Percentiles rank a stretch among this genome's conserved stretches.
Evolutionary conservation across 2,329 filamentous ascomycete genomes (phyloP).

Genomic region (Monosporascus sp.): DNA sequence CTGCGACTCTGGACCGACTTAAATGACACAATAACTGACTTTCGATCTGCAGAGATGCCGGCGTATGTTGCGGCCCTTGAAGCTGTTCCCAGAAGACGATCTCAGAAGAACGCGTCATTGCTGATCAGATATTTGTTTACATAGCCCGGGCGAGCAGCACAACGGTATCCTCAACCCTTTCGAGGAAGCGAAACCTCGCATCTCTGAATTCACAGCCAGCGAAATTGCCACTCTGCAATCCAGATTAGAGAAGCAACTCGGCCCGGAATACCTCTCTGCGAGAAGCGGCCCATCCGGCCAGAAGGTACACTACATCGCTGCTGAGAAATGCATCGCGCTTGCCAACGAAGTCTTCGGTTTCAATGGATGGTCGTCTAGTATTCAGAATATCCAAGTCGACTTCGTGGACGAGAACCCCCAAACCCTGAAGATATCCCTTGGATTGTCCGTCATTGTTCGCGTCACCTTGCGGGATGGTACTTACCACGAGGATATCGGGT

Average conservation of each 20-base stretch:
- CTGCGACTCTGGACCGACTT: background rate
- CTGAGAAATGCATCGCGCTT: conserved; percentile 87
- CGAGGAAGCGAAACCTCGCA: conserved; percentile 60
- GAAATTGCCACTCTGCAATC: conserved; percentile 85
- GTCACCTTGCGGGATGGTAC: conserved; percentile 89
- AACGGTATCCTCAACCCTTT: conserved; percentile 69
- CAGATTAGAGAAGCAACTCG: conserved; percentile 85
- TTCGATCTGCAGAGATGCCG: conserved; percentile 15
- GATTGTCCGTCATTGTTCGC: conserved; percentile 83
- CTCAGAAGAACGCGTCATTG: conserved; percentile 10
- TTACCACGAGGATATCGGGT: conserved; percentile 97
- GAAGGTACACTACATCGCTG: conserved; percentile 90
- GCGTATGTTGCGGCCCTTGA: conserved; percentile 17
- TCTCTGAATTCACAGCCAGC: conserved; percentile 79
- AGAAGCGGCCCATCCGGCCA: conserved; percentile 76
- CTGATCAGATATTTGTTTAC: conserved; percentile 9
- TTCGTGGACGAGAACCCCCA: conserved; percentile 84
- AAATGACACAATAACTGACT: background rate
- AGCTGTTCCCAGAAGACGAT: background rate
- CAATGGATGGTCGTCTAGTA: conserved; percentile 77
- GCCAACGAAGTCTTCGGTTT: conserved; percentile 30
- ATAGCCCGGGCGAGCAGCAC: conserved; percentile 66
- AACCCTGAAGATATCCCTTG: conserved; percentile 74
- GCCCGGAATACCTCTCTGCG: conserved; percentile 91
- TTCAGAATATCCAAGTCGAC: conserved; percentile 90